Conservation (phyloP, 352 stramenopile species). For the Peronospora destructor region DNA sequence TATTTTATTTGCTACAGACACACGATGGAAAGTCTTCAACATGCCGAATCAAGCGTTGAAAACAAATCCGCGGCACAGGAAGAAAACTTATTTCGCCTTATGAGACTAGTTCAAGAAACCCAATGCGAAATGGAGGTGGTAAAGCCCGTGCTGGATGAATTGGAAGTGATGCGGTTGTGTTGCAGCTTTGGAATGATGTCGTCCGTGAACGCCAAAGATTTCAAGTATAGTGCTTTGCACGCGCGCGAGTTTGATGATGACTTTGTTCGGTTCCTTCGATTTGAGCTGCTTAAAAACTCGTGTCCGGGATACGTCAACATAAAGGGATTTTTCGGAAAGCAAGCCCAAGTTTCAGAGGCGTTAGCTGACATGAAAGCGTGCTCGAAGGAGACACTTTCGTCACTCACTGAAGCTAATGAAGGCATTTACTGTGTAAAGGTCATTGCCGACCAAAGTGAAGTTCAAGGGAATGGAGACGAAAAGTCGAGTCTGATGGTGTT, state of each 20-base stretch:
- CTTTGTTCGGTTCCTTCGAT: slow-evolving; percentile 50
- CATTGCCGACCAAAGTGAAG: neutral
- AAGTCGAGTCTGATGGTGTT: slow-evolving; percentile 41
- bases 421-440: slow-evolving; percentile 48
- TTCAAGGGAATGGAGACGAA: neutral
- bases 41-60: neutral
- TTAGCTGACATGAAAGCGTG: slow-evolving; percentile 38
- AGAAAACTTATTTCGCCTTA: neutral
- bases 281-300: slow-evolving; percentile 32
- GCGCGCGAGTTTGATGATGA: slow-evolving; percentile 57
- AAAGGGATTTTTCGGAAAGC: slow-evolving; percentile 53
- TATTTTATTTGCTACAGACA: too few species aligned
- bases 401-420: slow-evolving; percentile 27
- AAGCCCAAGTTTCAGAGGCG: slow-evolving; percentile 35
- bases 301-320: slow-evolving; percentile 15
- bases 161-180: slow-evolving; percentile 64
- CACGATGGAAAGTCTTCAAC: neutral
- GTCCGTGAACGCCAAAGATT: slow-evolving; percentile 42
- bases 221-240: slow-evolving; percentile 37
- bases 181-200: slow-evolving; percentile 44
- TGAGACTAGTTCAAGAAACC: slow-evolving; percentile 2
- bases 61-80: neutral
- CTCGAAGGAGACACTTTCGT: slow-evolving; percentile 20
- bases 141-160: slow-evolving; percentile 65
- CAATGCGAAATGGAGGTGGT: slow-evolving; percentile 51